Evolutionary conservation across 2,329 filamentous ascomycete genomes (phyloP).

Genomic region (Hypoxylon sp.): DNA sequence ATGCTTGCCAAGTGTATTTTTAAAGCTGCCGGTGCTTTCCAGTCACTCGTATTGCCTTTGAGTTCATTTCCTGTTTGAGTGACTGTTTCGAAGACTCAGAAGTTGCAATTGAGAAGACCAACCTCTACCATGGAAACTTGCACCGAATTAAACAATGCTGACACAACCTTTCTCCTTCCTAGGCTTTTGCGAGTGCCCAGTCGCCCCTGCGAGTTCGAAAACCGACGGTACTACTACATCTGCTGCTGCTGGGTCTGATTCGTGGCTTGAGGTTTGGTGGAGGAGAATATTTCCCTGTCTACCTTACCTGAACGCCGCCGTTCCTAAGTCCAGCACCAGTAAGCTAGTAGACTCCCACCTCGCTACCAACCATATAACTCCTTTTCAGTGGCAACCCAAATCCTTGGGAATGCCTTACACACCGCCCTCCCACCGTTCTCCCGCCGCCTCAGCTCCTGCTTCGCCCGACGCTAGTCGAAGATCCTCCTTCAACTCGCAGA

Average conservation of each 20-base stretch:
- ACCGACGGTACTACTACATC: conserved; percentile 40
- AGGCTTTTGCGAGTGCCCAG: conserved; percentile 51
- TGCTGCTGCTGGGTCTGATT: conserved; percentile 34
- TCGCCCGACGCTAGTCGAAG: conserved; percentile 73
- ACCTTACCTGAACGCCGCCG: conserved; percentile 44
- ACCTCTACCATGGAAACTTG: conserved; percentile 51
- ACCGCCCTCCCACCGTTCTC: conserved; percentile 78
- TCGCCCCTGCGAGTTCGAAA: conserved; percentile 46
- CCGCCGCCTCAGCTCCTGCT: conserved; percentile 70
- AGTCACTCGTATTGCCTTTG: conserved; percentile 14
- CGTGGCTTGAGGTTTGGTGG: conserved; percentile 51
- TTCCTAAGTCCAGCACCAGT: conserved; percentile 51
- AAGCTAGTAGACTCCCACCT: conserved; percentile 46
- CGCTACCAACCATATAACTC: conserved; percentile 45
- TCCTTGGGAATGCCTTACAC: conserved; percentile 85
- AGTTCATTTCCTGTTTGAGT: conserved; percentile 34
- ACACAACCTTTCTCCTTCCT: conserved; percentile 50
- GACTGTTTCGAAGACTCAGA: conserved; percentile 22
- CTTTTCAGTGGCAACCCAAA: conserved; percentile 51
- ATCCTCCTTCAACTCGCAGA: conserved; percentile 65
- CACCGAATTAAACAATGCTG: conserved; percentile 50
- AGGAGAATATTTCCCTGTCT: conserved; percentile 53
- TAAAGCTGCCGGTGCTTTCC: conserved; percentile 41
- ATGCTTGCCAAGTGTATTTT: conserved; percentile 37
- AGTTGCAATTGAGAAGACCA: conserved; percentile 13